Evolutionary conservation across 306 rosid species (phyloP).

Genomic region (Vicia faba): DNA sequence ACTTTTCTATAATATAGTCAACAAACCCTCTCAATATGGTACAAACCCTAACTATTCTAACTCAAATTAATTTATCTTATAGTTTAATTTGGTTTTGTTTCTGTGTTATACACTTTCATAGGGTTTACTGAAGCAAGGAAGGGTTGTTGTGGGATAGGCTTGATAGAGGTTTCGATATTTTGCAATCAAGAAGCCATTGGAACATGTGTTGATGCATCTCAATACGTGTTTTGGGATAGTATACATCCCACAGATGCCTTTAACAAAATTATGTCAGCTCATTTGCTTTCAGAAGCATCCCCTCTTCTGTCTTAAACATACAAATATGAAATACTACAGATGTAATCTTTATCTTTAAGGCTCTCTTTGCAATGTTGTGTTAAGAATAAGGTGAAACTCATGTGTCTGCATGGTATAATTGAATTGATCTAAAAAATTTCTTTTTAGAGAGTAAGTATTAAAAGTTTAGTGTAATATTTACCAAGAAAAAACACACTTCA

Average conservation of each 20-base stretch:
- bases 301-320: too few relatives aligned
- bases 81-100: neutral
- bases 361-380: too few relatives aligned
- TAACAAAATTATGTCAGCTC: conserved; percentile 50
- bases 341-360: too few relatives aligned
- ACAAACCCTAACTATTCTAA: neutral
- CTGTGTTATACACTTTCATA: conserved; percentile 34
- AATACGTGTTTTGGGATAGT: conserved; percentile 79
- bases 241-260: conserved; percentile 74
- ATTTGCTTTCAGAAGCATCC: conserved; percentile 29
- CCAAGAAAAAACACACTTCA: too few relatives aligned
- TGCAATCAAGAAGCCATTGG: conserved; percentile 60
- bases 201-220: conserved; percentile 74
- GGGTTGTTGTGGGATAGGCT: conserved; percentile 76
- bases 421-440: too few relatives aligned
- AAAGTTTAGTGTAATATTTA: too few relatives aligned
- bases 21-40: conserved; percentile 44
- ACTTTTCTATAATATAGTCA: conserved; percentile 55
- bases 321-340: too few relatives aligned
- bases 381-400: too few relatives aligned
- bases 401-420: too few relatives aligned
- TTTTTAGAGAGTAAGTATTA: too few relatives aligned
- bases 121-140: conserved; percentile 74
- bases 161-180: conserved; percentile 60
- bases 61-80: too few relatives aligned